Evolutionary conservation across 495 filamentous ascomycete species (phyloP).

Genomic region (Neurospora sublineolata): DNA sequence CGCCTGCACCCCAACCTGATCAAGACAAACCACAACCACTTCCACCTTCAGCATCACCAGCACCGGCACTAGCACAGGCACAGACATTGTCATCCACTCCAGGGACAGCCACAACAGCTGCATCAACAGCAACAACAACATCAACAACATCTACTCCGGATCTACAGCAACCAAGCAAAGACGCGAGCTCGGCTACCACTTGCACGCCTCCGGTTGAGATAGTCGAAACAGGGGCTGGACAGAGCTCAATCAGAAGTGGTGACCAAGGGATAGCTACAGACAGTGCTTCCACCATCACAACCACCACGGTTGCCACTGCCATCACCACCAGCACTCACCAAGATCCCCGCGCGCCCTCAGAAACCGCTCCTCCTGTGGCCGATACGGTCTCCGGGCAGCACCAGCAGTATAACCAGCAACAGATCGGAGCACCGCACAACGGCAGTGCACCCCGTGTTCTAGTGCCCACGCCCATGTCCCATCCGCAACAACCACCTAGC

Average conservation of each 20-base stretch:
- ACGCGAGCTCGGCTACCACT: background rate
- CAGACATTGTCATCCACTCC: slow-evolving; percentile 1
- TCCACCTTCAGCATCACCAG: background rate
- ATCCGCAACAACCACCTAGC: slow-evolving; percentile 31
- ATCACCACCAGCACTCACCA: background rate
- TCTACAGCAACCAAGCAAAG: background rate
- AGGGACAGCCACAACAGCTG: slow-evolving; percentile 4
- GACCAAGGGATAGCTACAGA: slow-evolving; percentile 10
- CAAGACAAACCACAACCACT: slow-evolving; percentile 4
- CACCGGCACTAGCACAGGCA: slow-evolving; percentile 1
- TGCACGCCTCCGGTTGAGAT: slow-evolving; percentile 5
- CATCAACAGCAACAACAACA: slow-evolving; percentile 3
- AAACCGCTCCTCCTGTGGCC: background rate
- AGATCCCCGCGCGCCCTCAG: background rate
- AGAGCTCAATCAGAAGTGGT: slow-evolving; percentile 1
- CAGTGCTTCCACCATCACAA: slow-evolving; percentile 9
- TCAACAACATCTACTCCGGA: background rate
- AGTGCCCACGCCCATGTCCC: slow-evolving; percentile 33
- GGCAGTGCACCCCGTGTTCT: slow-evolving; percentile 3
- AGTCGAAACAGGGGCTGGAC: slow-evolving; percentile 6
- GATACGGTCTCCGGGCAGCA: background rate
- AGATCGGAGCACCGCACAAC: slow-evolving; percentile 6
- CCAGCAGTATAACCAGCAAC: background rate
- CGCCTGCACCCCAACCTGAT: background rate
- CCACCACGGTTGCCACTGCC: background rate